Base-by-base conservation (phyloP, 371 early-diverging fungal genomes). In the Rhizopus stolonifer region DNA sequence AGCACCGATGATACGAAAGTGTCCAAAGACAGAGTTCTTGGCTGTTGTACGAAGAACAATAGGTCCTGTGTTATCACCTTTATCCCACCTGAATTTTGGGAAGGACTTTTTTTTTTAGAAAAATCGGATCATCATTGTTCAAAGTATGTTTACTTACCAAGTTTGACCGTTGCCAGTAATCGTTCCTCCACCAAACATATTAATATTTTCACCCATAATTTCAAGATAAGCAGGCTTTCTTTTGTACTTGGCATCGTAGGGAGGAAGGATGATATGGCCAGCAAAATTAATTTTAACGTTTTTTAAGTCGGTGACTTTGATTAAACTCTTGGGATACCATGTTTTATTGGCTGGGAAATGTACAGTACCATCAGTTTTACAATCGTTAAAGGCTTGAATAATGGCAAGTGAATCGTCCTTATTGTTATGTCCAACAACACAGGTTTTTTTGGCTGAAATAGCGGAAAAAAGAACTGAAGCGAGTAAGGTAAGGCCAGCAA, bases 31-130 rank as follows among this genome's bases (percentile, higher is more conserved):
- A 10, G 70, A 70, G 47, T 56, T 55, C 22, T 49, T 60, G 9
- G 58, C 64, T 29, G 60, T 59, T 9, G 60, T 60, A 36, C 60
- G 56, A 42, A 70, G 54, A 11, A 70, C 60, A 34, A 58, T 64
- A 34, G 70, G 70, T 7, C 67, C 70, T 4, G 55, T 66, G 1
- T 52, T 67, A 22, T 66, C 52, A 14, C 49, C 36, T 13, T 56
- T 60, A 44, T 70, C 64, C 42, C 44, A 70, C 49, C 63, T 58
- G 58, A n/a, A n/a, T n/a, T n/a, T n/a, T n/a, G n/a, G n/a, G n/a
- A n/a, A n/a, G n/a, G n/a, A n/a, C n/a, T n/a, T n/a, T n/a, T n/a
- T 50, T 53, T 54, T 63, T 63, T 51, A 58, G 58, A 49, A 49
- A 36, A 6, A 6, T 36, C 29, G 6, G 9, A 29, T 29, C 9